Percentiles rank a stretch among this genome's conserved stretches.
phyloP scores from a whole-genome alignment of 2,329 filamentous ascomycete species.

The Neopestalotiopsis sp. region DNA sequence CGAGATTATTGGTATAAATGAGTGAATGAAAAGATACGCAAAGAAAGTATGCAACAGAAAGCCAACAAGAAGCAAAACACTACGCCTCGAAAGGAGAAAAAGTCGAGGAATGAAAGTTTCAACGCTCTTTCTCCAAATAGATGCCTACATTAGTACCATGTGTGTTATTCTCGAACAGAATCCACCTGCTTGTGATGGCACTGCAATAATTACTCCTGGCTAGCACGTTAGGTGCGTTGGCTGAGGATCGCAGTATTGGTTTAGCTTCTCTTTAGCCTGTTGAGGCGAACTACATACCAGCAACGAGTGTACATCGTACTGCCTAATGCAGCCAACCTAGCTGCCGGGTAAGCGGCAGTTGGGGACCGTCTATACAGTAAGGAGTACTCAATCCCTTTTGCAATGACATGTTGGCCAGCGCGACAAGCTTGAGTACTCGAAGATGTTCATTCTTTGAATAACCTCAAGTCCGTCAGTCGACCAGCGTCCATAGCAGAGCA shows the following conservation, averaged over 20 bases:
- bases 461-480: no score
- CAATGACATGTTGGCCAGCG: no score
- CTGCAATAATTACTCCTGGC: background rate
- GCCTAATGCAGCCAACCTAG: background rate
- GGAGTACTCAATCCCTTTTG: no score
- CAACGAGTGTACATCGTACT: background rate
- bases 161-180: background rate
- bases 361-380: background rate
- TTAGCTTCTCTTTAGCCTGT: background rate
- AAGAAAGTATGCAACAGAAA: no score
- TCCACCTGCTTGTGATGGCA: background rate
- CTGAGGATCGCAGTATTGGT: background rate
- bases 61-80: no score
- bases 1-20: no score
- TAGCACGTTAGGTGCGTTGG: background rate
- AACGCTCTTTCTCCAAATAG: background rate
- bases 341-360: conserved; percentile 8
- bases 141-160: background rate
- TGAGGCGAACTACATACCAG: background rate
- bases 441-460: no score
- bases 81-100: no score
- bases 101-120: background rate
- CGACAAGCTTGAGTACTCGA: no score
- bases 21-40: no score
- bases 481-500: no score